These are phyloP conservation scores for Gastrolobium bilobum DNA, from an alignment of 306 rosid species.

Conservation along the genomic window DNA sequence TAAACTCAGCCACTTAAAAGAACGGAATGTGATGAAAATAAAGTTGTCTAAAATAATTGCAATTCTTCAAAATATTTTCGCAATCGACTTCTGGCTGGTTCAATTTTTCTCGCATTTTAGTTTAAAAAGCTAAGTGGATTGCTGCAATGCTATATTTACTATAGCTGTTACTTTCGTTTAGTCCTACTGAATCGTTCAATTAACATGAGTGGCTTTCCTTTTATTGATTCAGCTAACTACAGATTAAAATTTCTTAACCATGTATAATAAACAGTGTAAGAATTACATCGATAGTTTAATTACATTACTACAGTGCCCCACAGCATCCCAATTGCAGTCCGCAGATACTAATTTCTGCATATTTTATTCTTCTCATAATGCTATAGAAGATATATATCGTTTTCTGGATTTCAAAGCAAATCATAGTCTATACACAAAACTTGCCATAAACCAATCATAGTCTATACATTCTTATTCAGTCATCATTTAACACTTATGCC, in stretches of 20 bases:
- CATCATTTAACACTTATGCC: constrained; percentile 28
- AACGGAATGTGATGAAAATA: neutral
- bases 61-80: neutral
- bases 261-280: neutral
- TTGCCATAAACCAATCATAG: constrained; percentile 1
- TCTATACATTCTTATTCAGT: constrained; percentile 45
- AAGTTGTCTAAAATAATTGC: neutral
- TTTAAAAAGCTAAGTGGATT: neutral
- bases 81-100: neutral
- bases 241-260: neutral
- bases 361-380: constrained; percentile 8
- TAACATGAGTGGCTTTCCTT: neutral
- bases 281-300: neutral
- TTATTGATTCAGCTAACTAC: neutral
- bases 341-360: neutral
- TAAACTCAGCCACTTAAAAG: neutral
- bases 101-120: neutral
- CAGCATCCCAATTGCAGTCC: neutral
- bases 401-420: neutral
- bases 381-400: neutral
- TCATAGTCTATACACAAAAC: constrained; percentile 17
- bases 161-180: neutral
- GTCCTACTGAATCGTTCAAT: constrained; percentile 1
- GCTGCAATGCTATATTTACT: neutral
- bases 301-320: neutral